A percentile compares a stretch with the other conserved stretches of the same genome.
Evolutionary conservation across 2,329 filamentous ascomycete species (phyloP).

Genomic region (Beauveria australis): DNA sequence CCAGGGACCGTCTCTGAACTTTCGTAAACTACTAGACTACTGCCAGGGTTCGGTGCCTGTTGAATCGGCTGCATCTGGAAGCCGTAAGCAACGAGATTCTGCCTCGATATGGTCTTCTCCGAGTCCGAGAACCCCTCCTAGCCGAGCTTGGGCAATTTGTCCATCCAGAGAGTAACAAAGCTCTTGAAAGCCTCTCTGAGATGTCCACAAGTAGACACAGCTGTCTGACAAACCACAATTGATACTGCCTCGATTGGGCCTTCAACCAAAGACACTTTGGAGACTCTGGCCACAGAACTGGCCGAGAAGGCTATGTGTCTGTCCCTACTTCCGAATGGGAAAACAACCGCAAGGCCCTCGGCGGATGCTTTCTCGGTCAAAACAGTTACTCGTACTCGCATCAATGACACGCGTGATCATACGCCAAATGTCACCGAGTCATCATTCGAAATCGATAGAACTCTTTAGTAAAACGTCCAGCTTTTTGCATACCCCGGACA

Average conservation of each 20-base stretch:
- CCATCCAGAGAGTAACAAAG: conserved; percentile 54
- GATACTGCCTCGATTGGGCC: conserved; percentile 47
- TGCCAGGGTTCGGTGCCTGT: conserved; percentile 59
- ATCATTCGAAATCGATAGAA: conserved; percentile 74
- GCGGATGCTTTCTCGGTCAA: conserved; percentile 13
- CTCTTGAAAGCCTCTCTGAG: conserved; percentile 54
- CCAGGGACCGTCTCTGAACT: conserved; percentile 62
- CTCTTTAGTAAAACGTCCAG: neutral
- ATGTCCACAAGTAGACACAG: conserved; percentile 54
- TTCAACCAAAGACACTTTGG: conserved; percentile 53
- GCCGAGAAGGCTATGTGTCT: conserved; percentile 9
- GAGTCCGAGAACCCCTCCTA: conserved; percentile 62
- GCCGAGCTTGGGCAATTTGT: conserved; percentile 64
- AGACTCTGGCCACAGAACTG: conserved; percentile 37
- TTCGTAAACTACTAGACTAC: conserved; percentile 59
- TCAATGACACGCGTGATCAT: conserved; percentile 72
- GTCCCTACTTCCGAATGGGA: conserved; percentile 14
- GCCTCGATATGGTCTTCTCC: conserved; percentile 54
- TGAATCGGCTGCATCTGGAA: conserved; percentile 65
- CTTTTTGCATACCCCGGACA: no score
- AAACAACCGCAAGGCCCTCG: conserved; percentile 4
- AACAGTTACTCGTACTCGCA: conserved; percentile 46
- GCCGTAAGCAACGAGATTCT: conserved; percentile 68
- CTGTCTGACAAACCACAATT: conserved; percentile 50
- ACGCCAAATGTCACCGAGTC: conserved; percentile 89